Conservation (phyloP, 805 yeast genomes). For the Teunomyces atbi region DNA sequence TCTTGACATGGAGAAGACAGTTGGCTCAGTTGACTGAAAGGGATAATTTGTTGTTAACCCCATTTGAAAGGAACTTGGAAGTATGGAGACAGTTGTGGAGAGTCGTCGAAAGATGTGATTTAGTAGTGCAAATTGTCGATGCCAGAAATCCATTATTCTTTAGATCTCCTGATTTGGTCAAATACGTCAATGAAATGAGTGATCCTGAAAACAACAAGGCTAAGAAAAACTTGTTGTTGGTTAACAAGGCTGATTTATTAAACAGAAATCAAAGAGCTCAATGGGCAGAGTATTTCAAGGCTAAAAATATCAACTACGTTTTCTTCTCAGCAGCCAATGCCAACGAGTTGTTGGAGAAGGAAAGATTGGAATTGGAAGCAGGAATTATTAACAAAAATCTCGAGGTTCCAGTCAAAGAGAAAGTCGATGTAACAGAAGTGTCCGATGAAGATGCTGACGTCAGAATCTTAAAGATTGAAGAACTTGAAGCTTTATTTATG, state of each 20-base stretch:
- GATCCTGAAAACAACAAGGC: conserved; percentile 48
- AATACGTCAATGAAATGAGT: conserved; percentile 69
- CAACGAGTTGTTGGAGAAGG: conserved; percentile 67
- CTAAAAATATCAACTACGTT: conserved; percentile 72
- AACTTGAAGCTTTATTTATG: conserved; percentile 78
- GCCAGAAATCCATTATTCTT: conserved; percentile 92
- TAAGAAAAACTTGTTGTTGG: conserved; percentile 78
- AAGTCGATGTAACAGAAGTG: conserved; percentile 22
- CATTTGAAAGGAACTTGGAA: conserved; percentile 94
- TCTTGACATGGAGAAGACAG: conserved; percentile 90
- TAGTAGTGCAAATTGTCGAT: conserved; percentile 95
- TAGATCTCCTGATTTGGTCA: conserved; percentile 84
- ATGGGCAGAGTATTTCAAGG: conserved; percentile 85
- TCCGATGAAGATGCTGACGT: conserved; percentile 37
- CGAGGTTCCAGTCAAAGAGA: conserved; percentile 15
- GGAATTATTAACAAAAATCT: conserved; percentile 14
- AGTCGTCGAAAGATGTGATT: conserved; percentile 91
- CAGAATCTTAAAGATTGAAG: conserved; percentile 74
- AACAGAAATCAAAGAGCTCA: conserved; percentile 70
- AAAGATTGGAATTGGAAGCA: conserved; percentile 44
- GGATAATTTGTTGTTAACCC: conserved; percentile 84
- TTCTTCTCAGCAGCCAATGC: conserved; percentile 92
- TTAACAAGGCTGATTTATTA: conserved; percentile 90
- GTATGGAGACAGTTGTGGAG: conserved; percentile 99
- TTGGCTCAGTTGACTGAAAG: conserved; percentile 82